Evolutionary conservation across 106 monocot species (phyloP), one percentile per base, ranked within the genome.

Genomic region (Apostasia ramifera): DNA sequence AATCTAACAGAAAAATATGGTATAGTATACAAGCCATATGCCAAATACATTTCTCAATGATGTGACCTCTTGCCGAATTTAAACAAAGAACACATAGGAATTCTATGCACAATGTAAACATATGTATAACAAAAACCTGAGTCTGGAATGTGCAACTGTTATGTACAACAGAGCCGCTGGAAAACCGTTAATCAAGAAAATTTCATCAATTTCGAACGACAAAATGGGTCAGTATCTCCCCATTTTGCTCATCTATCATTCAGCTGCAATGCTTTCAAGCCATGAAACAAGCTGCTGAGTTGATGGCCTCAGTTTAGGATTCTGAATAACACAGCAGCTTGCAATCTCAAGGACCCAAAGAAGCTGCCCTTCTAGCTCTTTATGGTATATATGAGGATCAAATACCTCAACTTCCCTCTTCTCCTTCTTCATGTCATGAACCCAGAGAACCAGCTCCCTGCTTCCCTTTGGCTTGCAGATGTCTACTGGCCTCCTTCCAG

Each of bases 401-500:
- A 75, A 69, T n/a, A 75, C 61, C 61, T 75, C 61, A 6, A 58
- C 58, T 38, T 75, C 75, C 75, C 53, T 75, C 42, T 14, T 69
- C 75, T 75, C 68, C 68, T 62, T 55, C 73, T 64, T 75, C 75
- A 69, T 68, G 51, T 75, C 38, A 53, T 61, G 53, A 14, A 59
- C 68, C 75, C 75, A 75, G 40, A 60, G 50, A 6, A 68, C 53
- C 75, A 75, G 46, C 60, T 75, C 58, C 68, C 61, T 75, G 58
- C 68, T 50, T 13, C 61, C 61, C 61, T 62, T 75, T 13, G 75
- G 61, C 55, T 75, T 75, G 68, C 68, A 51, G 50, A 75, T 75
- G 26, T 75, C 75, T 7, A 75, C 75, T 1, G 75, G 75, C 68
- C 75, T 75, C 44, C 68, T 58, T 11, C 75, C 53, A 0, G 75